Evolutionary conservation across 2,329 filamentous ascomycete genomes (phyloP).

Genomic region (Pseudogymnoascus sp.): DNA sequence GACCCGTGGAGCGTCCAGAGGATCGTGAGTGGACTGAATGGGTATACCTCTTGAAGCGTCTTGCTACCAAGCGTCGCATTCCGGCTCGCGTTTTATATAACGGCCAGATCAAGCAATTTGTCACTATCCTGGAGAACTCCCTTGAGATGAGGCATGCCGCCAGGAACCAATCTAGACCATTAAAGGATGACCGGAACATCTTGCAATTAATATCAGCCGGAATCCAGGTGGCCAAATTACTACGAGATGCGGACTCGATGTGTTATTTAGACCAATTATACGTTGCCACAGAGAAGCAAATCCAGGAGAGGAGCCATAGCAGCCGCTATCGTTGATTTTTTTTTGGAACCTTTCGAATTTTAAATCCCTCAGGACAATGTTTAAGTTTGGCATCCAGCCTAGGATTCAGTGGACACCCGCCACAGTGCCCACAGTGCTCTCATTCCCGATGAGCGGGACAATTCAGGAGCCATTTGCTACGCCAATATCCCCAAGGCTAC

Average conservation of each 20-base stretch:
- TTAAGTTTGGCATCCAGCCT: neutral
- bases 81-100: constrained; percentile 79
- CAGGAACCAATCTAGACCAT: constrained; percentile 71
- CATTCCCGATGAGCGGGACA: constrained; percentile 1
- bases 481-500: neutral
- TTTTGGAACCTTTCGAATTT: constrained; percentile 8
- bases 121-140: constrained; percentile 81
- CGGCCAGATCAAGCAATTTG: constrained; percentile 84
- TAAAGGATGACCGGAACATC: constrained; percentile 85
- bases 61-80: constrained; percentile 79
- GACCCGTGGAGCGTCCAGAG: constrained; percentile 63
- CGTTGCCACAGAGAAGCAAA: constrained; percentile 70
- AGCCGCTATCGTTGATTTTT: constrained; percentile 22
- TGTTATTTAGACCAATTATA: constrained; percentile 74
- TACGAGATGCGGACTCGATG: constrained; percentile 79
- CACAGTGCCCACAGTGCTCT: neutral
- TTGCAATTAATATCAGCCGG: constrained; percentile 81
- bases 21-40: constrained; percentile 88
- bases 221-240: constrained; percentile 78
- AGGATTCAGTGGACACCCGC: neutral
- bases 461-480: neutral
- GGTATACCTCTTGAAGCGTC: constrained; percentile 77
- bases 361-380: neutral
- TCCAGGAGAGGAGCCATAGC: constrained; percentile 53
- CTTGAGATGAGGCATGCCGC: constrained; percentile 81